Base-by-base conservation (phyloP, 352 stramenopile species). In the Globisporangium barbulae region DNA sequence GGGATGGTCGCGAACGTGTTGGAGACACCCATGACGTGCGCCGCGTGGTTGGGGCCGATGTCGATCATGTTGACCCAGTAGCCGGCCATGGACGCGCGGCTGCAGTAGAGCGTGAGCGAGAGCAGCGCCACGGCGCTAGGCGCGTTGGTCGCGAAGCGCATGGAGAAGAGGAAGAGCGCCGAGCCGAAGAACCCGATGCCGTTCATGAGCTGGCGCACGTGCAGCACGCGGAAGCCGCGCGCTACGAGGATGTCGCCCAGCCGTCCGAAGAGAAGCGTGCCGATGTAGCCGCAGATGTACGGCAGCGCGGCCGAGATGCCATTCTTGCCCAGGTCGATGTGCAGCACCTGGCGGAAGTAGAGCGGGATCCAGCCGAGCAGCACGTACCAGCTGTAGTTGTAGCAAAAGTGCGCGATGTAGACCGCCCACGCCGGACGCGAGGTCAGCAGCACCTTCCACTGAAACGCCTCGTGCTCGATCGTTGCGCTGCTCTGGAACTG, bases 41-140 rank as follows among this genome's bases (percentile, higher is more conserved):
- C 88, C 4, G 88, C 88, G 67, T 94, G 81, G 49, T 83, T 77
- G 15, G 85, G 83, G 0, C 73, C 85, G 55, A 96, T 85, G 74
- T 96, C 88, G 59, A 96, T 93, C 88, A 96, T 96, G 68, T 96
- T 96, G 62, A 96, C 84, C 85, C 85, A 96, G 70, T 90, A 96
- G 19, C 88, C 88, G 47, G 82, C 83, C 65, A 90, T 86, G 10
- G 85, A 76, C 10, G 81, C 81, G 42, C 88, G 88, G 59, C 76
- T 83, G 22, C 87, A 80, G 66, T 94, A 93, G 15, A 96, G 73
- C 45, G 85, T 91, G 35, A 92, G 55, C 30, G 74, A 94, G 45
- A 96, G 69, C 42, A 96, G 73, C 2, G 70, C 71, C 13, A 94
- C 75, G 15, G 88, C 88, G 28, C 65, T 67, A 0, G 79, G 61